These are phyloP conservation scores for Immersiporthe knoxdaviesiana DNA, from an alignment of 2,329 filamentous ascomycete genomes.

Conservation along the genomic window DNA sequence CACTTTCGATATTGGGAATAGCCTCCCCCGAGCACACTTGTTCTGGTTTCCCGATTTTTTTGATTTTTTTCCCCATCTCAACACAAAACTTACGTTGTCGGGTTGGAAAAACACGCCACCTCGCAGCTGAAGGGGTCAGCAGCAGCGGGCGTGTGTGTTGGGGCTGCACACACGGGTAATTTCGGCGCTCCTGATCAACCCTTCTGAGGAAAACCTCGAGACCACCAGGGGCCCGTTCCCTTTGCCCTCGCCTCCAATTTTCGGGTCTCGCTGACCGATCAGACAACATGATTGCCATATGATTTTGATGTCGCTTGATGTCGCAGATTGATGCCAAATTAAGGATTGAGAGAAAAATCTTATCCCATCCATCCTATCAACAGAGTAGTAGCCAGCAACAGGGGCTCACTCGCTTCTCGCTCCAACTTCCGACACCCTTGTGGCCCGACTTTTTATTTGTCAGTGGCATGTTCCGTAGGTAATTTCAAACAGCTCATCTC, in stretches of 20 bases:
- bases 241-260: neutral
- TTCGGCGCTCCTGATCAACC: slow-evolving; percentile 1
- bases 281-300: slow-evolving; percentile 20
- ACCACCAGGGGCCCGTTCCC: neutral
- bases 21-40: slow-evolving; percentile 17
- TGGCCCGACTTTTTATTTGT: neutral
- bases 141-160: neutral
- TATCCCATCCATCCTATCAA: neutral
- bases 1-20: slow-evolving; percentile 24
- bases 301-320: neutral
- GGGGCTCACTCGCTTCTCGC: neutral
- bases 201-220: neutral
- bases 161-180: neutral
- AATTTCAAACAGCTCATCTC: neutral
- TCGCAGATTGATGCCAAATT: neutral
- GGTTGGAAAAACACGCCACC: slow-evolving; percentile 22
- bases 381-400: neutral
- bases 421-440: neutral
- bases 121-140: neutral
- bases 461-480: neutral
- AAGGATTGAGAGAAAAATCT: neutral
- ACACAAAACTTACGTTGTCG: slow-evolving; percentile 1
- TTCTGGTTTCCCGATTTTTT: slow-evolving; percentile 11
- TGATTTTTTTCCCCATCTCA: neutral
- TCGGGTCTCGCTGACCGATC: slow-evolving; percentile 13